Conservation (phyloP, 2,329 filamentous ascomycete species). For the Torrubiellomyces zombiae region DNA sequence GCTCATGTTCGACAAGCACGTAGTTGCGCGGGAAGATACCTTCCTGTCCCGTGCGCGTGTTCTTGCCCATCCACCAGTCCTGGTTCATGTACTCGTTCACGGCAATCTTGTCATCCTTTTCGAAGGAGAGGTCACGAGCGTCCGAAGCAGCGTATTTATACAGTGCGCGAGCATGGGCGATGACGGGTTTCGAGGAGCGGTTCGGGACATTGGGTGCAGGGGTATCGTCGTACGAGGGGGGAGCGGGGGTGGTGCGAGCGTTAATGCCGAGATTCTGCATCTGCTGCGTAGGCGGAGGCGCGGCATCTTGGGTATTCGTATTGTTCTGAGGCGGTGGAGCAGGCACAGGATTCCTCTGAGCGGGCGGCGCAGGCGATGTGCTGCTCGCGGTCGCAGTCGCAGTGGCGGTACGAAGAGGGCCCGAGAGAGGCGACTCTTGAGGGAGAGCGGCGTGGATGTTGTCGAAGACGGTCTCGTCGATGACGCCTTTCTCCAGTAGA, state of each 20-base stretch:
- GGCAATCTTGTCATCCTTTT: slow-evolving; percentile 62
- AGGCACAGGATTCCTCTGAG: slow-evolving; percentile 12
- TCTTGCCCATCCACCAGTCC: slow-evolving; percentile 91
- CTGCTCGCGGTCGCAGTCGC: slow-evolving; percentile 12
- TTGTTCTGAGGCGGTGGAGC: no score
- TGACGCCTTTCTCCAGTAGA: slow-evolving; percentile 67
- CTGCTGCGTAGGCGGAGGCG: slow-evolving; percentile 18
- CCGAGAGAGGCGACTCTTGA: slow-evolving; percentile 43
- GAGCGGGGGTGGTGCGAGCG: slow-evolving; percentile 13
- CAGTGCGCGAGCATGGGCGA: slow-evolving; percentile 62
- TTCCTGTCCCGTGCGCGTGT: slow-evolving; percentile 64
- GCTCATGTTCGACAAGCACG: slow-evolving; percentile 56
- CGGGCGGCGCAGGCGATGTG: slow-evolving; percentile 14
- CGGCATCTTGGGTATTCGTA: slow-evolving; percentile 9
- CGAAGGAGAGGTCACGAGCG: slow-evolving; percentile 64
- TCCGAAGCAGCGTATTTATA: slow-evolving; percentile 72
- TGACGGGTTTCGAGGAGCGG: slow-evolving; percentile 34
- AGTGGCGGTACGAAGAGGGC: slow-evolving; percentile 25
- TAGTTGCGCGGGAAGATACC: slow-evolving; percentile 95
- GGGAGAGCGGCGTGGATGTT: slow-evolving; percentile 62
- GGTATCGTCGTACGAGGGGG: slow-evolving; percentile 35
- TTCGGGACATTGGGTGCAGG: slow-evolving; percentile 23
- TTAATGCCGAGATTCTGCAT: slow-evolving; percentile 24
- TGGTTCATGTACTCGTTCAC: slow-evolving; percentile 89
- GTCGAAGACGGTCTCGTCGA: slow-evolving; percentile 60